These are phyloP conservation scores for Clavispora carvajalis DNA, from an alignment of 805 yeast species.

Conservation along the genomic window DNA sequence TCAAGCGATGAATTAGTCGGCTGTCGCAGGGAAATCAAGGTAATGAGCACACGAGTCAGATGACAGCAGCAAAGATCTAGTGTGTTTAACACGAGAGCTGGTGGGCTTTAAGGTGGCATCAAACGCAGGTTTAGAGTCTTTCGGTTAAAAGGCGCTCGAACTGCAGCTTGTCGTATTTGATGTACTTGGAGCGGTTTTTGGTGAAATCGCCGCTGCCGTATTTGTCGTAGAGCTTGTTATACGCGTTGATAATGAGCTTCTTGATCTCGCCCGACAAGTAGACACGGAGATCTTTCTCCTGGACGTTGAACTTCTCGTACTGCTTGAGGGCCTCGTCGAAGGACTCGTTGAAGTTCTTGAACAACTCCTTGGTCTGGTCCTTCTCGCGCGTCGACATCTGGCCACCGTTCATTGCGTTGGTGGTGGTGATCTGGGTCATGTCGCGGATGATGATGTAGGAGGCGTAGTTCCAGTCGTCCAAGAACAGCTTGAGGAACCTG, in stretches of 20 bases:
- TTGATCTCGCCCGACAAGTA: slow-evolving; percentile 68
- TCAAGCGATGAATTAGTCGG: too few species aligned
- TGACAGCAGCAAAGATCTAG: too few species aligned
- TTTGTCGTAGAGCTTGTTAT: slow-evolving; percentile 78
- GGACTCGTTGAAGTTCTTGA: slow-evolving; percentile 72
- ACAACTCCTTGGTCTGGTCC: slow-evolving; percentile 79
- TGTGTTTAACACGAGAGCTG: too few species aligned
- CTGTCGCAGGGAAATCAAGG: too few species aligned
- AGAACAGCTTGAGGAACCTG: slow-evolving; percentile 64
- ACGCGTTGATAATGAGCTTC: slow-evolving; percentile 71
- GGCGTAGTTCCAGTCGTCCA: slow-evolving; percentile 74
- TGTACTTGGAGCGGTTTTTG: slow-evolving; percentile 64
- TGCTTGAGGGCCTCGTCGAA: slow-evolving; percentile 72
- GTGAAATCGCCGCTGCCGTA: slow-evolving; percentile 65
- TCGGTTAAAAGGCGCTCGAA: slow-evolving; percentile 29
- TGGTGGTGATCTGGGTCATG: slow-evolving; percentile 62
- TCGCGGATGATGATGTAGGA: slow-evolving; percentile 71
- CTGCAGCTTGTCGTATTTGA: slow-evolving; percentile 54
- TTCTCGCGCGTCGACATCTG: slow-evolving; percentile 59
- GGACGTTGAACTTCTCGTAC: slow-evolving; percentile 60
- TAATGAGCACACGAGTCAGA: too few species aligned
- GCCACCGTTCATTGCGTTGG: slow-evolving; percentile 37
- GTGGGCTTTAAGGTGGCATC: too few species aligned
- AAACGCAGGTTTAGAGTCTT: slow-evolving; percentile 8
- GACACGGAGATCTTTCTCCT: slow-evolving; percentile 60